Evolutionary conservation across 768 basidiomycete genomes (phyloP).

Genomic region (Lenzites betulinus): DNA sequence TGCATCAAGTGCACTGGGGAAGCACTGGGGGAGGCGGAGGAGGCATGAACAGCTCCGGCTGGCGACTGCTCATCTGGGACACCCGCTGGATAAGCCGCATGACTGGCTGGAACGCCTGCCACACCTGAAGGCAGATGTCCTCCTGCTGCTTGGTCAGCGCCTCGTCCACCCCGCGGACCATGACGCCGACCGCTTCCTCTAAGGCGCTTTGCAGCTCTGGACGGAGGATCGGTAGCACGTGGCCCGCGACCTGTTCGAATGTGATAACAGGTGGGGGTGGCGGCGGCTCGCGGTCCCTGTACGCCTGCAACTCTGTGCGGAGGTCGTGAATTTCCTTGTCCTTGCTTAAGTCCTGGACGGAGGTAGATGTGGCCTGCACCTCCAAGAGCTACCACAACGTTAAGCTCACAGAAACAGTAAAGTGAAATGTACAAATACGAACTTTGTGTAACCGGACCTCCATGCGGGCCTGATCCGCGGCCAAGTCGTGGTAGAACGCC

Average conservation of each 20-base stretch:
- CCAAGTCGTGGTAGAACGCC: conserved; percentile 11
- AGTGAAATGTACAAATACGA: not conserved
- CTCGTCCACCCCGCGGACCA: conserved; percentile 12
- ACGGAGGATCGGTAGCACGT: not conserved
- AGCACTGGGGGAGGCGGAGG: conserved; percentile 10
- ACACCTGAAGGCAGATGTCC: conserved; percentile 11
- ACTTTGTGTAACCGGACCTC: conserved; percentile 1
- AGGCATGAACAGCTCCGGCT: conserved; percentile 6
- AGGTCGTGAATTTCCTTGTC: conserved; percentile 1
- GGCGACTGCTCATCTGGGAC: conserved; percentile 2
- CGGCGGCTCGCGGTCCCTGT: conserved; percentile 1
- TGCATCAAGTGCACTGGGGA: conserved; percentile 15
- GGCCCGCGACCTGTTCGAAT: conserved; percentile 5
- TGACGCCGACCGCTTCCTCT: not conserved
- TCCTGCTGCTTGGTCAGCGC: conserved; percentile 6
- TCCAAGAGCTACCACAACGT: not conserved
- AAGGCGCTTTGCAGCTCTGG: conserved; percentile 3
- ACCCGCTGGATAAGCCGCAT: conserved; percentile 5
- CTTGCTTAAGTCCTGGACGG: not conserved
- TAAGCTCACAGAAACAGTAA: not conserved
- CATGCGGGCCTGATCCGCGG: conserved; percentile 7
- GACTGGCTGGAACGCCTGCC: not conserved
- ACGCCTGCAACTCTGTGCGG: not conserved
- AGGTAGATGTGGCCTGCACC: not conserved
- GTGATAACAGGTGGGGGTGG: conserved; percentile 7